A percentile compares a stretch with the other conserved stretches of the same genome.
Conservation (phyloP, 257 asterid genomes). For the Solanum pennellii region DNA sequence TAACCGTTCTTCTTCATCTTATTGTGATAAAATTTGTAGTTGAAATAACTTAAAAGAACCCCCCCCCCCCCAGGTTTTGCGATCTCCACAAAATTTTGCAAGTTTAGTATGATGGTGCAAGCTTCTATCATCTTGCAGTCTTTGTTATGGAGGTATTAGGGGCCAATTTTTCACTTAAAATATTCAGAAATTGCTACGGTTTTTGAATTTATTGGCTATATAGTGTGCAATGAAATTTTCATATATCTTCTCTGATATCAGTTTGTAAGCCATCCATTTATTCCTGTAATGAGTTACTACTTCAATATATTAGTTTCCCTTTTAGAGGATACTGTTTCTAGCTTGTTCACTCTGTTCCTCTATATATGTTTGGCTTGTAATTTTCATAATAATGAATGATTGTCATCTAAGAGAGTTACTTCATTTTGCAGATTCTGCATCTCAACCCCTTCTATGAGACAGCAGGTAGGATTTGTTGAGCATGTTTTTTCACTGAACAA, state of each 20-base stretch:
- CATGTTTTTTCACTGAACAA: neutral
- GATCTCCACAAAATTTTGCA: neutral
- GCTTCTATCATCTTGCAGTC: neutral
- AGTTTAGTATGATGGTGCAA: neutral
- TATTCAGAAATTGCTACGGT: neutral
- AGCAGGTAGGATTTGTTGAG: neutral
- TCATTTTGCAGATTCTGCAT: slow-evolving; percentile 15
- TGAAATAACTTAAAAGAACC: neutral
- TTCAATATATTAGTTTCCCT: neutral
- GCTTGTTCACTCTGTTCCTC: neutral
- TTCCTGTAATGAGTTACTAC: neutral
- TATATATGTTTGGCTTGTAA: neutral
- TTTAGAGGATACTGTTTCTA: neutral
- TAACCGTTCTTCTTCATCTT: neutral
- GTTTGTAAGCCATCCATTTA: neutral
- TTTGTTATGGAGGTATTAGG: neutral
- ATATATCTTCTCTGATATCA: neutral
- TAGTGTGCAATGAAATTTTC: neutral
- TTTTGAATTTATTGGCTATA: neutral
- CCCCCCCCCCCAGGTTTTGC: neutral
- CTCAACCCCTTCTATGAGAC: slow-evolving; percentile 18
- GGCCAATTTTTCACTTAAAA: neutral
- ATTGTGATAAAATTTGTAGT: neutral
- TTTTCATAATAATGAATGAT: neutral
- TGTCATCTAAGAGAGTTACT: neutral